Percentiles rank a stretch among this genome's conserved stretches.
phyloP scores from a whole-genome alignment of 2,329 filamentous ascomycete species.

The Ophiostoma perfectum region DNA sequence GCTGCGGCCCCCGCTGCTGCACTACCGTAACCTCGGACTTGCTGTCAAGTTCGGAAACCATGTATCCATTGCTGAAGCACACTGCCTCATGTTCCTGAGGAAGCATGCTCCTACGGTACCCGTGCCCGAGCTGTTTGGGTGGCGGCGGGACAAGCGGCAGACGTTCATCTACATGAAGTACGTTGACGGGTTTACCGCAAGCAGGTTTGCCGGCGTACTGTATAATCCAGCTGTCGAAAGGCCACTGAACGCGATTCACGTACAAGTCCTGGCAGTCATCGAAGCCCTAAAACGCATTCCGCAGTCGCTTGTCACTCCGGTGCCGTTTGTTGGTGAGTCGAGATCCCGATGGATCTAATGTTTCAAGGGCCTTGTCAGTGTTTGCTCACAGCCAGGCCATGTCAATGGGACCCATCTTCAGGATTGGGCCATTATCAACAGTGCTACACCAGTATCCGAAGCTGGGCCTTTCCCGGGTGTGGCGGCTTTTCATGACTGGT shows the following conservation, averaged over 20 bases:
- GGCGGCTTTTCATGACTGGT: conserved; percentile 31
- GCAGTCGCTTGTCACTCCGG: conserved; percentile 16
- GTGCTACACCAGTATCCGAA: conserved; percentile 18
- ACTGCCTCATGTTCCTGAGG: conserved; percentile 24
- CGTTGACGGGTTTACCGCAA: conserved; percentile 24
- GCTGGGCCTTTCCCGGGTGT: conserved; percentile 29
- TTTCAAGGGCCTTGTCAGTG: background rate
- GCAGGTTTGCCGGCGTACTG: no score
- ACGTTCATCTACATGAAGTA: conserved; percentile 31
- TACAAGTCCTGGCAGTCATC: background rate
- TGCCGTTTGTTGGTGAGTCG: conserved; percentile 20
- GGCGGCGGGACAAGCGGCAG: conserved; percentile 27
- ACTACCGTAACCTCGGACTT: conserved; percentile 25
- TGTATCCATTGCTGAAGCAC: conserved; percentile 29
- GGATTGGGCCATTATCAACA: conserved; percentile 27
- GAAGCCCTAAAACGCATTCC: background rate
- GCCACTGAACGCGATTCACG: background rate
- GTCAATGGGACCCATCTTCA: conserved; percentile 21
- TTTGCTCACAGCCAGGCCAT: conserved; percentile 13
- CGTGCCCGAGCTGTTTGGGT: conserved; percentile 28
- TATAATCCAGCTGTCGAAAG: no score
- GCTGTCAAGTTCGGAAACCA: conserved; percentile 33
- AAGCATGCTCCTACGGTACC: conserved; percentile 22
- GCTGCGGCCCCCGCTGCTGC: conserved; percentile 1
- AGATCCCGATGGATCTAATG: background rate